These are phyloP conservation scores for Blumeria graminis DNA, from an alignment of 2,329 filamentous ascomycete genomes.

Conservation along the genomic window DNA sequence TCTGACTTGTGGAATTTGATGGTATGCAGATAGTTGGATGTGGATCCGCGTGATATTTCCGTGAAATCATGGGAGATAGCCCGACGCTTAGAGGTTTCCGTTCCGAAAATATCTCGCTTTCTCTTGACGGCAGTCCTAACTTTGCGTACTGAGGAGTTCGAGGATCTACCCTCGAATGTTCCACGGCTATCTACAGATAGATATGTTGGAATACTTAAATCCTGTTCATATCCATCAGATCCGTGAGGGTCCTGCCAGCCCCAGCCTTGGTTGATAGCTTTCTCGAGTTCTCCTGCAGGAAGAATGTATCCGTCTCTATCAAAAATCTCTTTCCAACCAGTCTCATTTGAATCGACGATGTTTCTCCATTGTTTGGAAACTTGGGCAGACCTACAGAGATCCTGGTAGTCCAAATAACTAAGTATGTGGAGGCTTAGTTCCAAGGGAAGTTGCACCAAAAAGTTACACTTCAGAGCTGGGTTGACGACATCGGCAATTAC, in stretches of 20 bases:
- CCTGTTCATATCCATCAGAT: conserved; percentile 50
- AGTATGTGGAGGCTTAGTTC: conserved; percentile 77
- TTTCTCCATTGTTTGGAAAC: conserved; percentile 88
- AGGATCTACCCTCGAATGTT: conserved; percentile 24
- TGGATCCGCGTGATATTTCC: conserved; percentile 9
- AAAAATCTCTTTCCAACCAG: conserved; percentile 82
- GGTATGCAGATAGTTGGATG: conserved; percentile 7
- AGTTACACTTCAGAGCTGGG: conserved; percentile 84
- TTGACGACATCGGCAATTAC: conserved; percentile 81
- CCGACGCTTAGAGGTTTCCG: conserved; percentile 13
- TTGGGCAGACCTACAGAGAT: conserved; percentile 72
- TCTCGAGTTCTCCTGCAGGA: conserved; percentile 58
- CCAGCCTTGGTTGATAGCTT: conserved; percentile 80
- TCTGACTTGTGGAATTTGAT: conserved; percentile 27
- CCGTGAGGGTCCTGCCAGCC: conserved; percentile 83
- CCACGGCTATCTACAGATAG: conserved; percentile 11
- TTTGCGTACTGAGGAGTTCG: conserved; percentile 5
- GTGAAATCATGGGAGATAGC: conserved; percentile 11
- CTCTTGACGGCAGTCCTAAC: conserved; percentile 13
- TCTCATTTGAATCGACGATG: conserved; percentile 79
- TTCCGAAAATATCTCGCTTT: conserved; percentile 11
- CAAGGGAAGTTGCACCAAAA: conserved; percentile 56
- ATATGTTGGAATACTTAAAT: conserved; percentile 32
- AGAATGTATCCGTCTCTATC: conserved; percentile 63
- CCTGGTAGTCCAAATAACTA: conserved; percentile 61